Conservation (phyloP, 192 early-diverging fungal species). For the Podila verticillata region DNA sequence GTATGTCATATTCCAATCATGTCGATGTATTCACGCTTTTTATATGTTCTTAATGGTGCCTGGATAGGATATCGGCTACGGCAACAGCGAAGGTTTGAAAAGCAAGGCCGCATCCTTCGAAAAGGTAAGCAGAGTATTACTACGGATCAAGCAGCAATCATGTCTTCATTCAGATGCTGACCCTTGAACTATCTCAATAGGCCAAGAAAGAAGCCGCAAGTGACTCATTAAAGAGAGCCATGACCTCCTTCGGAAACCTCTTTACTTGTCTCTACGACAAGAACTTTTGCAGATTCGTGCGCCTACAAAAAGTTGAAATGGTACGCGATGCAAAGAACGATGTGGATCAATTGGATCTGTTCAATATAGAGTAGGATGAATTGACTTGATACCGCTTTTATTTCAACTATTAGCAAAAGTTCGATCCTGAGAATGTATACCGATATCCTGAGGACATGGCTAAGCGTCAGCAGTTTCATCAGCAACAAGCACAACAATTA, state of each 20-base stretch:
- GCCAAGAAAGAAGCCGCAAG: constrained; percentile 92
- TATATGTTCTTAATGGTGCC: background rate
- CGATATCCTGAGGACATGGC: constrained; percentile 6
- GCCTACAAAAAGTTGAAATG: constrained; percentile 19
- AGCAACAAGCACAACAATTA: background rate
- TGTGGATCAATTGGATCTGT: background rate
- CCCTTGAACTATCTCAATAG: constrained; percentile 29
- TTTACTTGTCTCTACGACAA: constrained; percentile 91
- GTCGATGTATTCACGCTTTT: background rate
- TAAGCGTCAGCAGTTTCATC: background rate
- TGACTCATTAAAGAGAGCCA: constrained; percentile 89
- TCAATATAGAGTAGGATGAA: no score
- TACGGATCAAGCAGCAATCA: background rate
- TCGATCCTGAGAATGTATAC: constrained; percentile 14
- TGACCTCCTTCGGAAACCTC: constrained; percentile 87
- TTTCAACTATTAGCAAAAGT: constrained; percentile 13
- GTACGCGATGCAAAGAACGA: background rate
- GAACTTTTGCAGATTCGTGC: constrained; percentile 57
- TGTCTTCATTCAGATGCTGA: background rate
- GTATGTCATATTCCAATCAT: background rate
- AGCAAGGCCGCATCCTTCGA: constrained; percentile 84
- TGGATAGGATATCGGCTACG: constrained; percentile 86
- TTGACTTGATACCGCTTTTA: background rate
- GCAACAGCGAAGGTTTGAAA: constrained; percentile 78
- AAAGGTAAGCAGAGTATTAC: constrained; percentile 65